Evolutionary conservation across 768 basidiomycete genomes (phyloP), one percentile per base, ranked within the genome.

Genomic region (Trametes villosa): DNA sequence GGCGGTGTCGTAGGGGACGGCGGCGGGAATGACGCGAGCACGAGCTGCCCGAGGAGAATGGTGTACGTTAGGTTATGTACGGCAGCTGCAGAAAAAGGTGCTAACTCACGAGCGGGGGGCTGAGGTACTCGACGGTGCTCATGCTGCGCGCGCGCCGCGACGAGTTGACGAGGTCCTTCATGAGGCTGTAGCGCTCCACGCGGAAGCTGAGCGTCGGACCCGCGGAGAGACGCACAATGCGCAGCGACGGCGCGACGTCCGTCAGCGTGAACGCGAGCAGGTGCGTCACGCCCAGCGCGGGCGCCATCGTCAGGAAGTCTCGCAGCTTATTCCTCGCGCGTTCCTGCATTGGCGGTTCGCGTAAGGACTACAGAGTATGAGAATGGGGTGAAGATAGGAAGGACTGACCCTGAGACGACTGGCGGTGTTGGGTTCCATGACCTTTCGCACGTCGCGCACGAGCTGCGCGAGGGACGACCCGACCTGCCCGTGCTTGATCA

Each of bases 351-450:
- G 65, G 68, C 45, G 66, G 44, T 48, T 15, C 48, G 12, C 22
- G 58, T 53, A 24, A 38, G 31, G 44, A 36, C 9, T 38, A 7
- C 40, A 27, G 29, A 3, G 12, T 36, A 22, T 11, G 6, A 34
- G 30, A 13, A 17, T 0, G 22, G 27, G 9, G 24, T 9, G 9
- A 2, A 22, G 12, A n/a, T 33, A 31, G 29, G 11, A 22, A 49
- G 51, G 27, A 78, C 78, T 65, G 63, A 96, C 96, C 76, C 79
- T 87, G n/a, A 99, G 82, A 50, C 97, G 83, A 63, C 88, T 89
- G 20, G 96, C 97, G 15, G 97, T 99, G 70, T 98, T 94, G 60
- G 97, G 97, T 72, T 99, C 97, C 92, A 99, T 93, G 61, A 97
- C 92, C 75, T 92, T 92, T 69, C 97, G 82, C 70, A 97, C 78